Evolutionary conservation across 129 eudicot genomes (phyloP), one percentile per base, ranked within the genome.

Genomic region (Flaveria trinervia): DNA sequence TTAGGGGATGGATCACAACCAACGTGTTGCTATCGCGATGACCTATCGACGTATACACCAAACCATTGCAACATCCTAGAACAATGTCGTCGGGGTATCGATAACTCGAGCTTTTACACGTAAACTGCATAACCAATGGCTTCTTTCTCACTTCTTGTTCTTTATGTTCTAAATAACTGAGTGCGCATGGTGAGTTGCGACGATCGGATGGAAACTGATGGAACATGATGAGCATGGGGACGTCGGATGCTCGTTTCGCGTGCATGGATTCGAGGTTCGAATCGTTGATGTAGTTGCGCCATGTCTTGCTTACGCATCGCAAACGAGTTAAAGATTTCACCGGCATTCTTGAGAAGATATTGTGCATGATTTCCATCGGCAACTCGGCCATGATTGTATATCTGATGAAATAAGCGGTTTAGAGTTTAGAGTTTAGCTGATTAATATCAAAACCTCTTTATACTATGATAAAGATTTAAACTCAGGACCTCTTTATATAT

Each of bases 261-360:
- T 25, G 60, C 28, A 70, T 48, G 18, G 18, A 13, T 23, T 48
- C 39, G 14, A 70, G 9, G 43, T 70, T 23, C 23, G 59, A 7
- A 23, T 70, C 59, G 43, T 23, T 46, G 30, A 70, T 46, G 59
- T 2, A 23, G 51, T 23, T 14, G 22, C 13, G 1, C 74, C 74
- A 70, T 46, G 0, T 5, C 50, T 69, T 69, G 73, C 73, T 41
- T 46, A 69, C 68, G 15, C 20, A 28, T 5, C 45, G 44, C 22
- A 1, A 62, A 26, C 45, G 68, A 28, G 68, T 45, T 57, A 69
- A 43, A 69, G 56, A 11, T 70, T 70, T 45, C 18, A 70, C 56
- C 17, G 74, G 59, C 59, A 70, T 17, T 70, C 74, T 46, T 70
- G 59, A 25, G 3, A 70, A 48, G 74, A 70, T 70, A 14, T 49